Conservation (phyloP, 148 eudicot species). For the Cornus suecica region DNA sequence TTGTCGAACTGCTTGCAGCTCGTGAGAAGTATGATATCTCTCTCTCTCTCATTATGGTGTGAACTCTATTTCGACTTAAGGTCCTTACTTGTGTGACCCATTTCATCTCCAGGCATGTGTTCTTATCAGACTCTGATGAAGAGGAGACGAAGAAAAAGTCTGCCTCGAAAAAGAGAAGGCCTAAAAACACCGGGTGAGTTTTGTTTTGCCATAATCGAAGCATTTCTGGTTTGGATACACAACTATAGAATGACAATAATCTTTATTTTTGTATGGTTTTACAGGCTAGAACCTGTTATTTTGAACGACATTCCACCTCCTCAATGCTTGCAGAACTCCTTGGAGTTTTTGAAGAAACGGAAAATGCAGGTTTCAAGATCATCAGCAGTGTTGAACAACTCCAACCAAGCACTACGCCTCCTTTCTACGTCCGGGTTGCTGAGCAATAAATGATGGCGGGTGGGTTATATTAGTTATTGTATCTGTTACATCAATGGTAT, state of each 20-base stretch:
- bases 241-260: neutral
- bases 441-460: slow-evolving; percentile 31
- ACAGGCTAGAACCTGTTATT: slow-evolving; percentile 64
- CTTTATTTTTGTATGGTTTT: slow-evolving; percentile 10
- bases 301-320: slow-evolving; percentile 68
- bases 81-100: neutral
- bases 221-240: neutral
- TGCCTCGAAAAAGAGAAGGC: slow-evolving; percentile 56
- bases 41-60: neutral
- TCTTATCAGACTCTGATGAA: slow-evolving; percentile 86
- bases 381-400: slow-evolving; percentile 73
- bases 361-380: slow-evolving; percentile 70
- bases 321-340: slow-evolving; percentile 64
- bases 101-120: slow-evolving; percentile 63
- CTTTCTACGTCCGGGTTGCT: slow-evolving; percentile 66
- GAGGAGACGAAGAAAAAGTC: slow-evolving; percentile 42
- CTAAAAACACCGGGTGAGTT: slow-evolving; percentile 56
- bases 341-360: slow-evolving; percentile 76
- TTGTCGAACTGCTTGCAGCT: slow-evolving; percentile 73
- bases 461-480: neutral
- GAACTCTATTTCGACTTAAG: neutral
- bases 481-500: neutral
- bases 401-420: slow-evolving; percentile 76
- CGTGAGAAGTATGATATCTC: slow-evolving; percentile 58
- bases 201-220: neutral